Conservation (phyloP, 2,329 filamentous ascomycete species). For the Exophiala sideris region DNA sequence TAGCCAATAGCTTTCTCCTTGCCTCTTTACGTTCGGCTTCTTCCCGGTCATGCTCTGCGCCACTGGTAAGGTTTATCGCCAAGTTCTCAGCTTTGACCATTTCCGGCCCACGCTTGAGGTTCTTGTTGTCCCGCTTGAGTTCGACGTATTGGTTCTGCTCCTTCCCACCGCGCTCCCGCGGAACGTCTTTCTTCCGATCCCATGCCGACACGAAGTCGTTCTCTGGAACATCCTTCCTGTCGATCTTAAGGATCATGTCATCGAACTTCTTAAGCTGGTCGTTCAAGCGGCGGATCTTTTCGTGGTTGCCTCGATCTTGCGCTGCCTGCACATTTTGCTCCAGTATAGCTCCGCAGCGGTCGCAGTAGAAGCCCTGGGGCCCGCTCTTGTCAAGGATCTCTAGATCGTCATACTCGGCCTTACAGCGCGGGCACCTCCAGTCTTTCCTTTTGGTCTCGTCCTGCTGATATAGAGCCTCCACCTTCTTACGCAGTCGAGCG, state of each 20-base stretch:
- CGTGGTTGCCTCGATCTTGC: constrained; percentile 45
- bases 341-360: constrained; percentile 62
- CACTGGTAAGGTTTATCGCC: constrained; percentile 49
- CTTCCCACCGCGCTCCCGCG: constrained; percentile 37
- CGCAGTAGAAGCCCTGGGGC: constrained; percentile 72
- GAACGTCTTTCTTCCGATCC: constrained; percentile 47
- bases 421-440: constrained; percentile 78
- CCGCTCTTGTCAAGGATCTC: constrained; percentile 77
- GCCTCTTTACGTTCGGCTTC: constrained; percentile 48
- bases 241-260: constrained; percentile 47
- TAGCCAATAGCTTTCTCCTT: constrained; percentile 47
- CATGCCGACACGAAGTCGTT: constrained; percentile 50
- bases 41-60: constrained; percentile 40
- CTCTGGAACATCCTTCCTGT: constrained; percentile 41
- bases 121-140: constrained; percentile 35
- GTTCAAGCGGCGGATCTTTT: constrained; percentile 50
- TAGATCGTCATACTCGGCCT: constrained; percentile 81
- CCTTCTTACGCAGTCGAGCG: constrained; percentile 80
- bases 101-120: constrained; percentile 36
- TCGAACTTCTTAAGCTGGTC: constrained; percentile 47
- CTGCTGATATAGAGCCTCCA: constrained; percentile 77
- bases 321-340: constrained; percentile 46
- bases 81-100: constrained; percentile 45
- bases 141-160: constrained; percentile 43
- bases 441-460: constrained; percentile 75